Base-by-base conservation (phyloP, 805 yeast genomes). In the Suhomyces sp. region DNA sequence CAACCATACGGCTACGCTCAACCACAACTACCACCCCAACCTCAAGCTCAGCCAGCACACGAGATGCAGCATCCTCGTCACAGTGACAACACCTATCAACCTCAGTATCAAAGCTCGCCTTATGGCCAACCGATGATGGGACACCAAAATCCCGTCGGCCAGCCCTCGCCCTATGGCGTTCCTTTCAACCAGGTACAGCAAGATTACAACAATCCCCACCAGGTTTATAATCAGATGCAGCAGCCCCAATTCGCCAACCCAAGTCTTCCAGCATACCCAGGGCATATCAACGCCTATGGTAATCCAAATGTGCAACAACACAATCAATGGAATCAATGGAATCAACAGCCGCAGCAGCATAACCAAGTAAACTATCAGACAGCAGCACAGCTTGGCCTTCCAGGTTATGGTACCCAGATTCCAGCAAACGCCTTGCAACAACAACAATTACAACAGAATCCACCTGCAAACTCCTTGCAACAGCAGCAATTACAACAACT, bases 401-500 rank as follows among this genome's bases (percentile, higher is more conserved):
- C 22, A 38, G 42, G 23, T 9, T 38, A 17, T 12, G 24, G 24
- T 19, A 19, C 42, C 24, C 42, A 19, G n/a, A 38, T 10, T 19
- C 24, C 24, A 38, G 42, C 47, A 54, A 27, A 57, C 55, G 46
- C 61, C 50, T 15, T 49, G 45, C 48, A 33, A 12, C 31, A 27
- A 8, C 48, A 46, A 31, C n/a, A 17, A 2, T 19, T 7, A 26
- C 48, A 17, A n/a, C 48, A 17, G 19, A 29, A 6, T 6, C 29
- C 48, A 46, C n/a, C 40, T 35, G 33, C 6, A 6, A 22, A n/a
- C n/a, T 17, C 63, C 47, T 48, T 58, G 46, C 66, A 61, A 35
- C 67, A 66, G 24, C 56, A 61, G 5, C 66, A 57, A 19, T 48
- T 56, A n/a, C 66, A 60, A 55, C 66, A 69, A 48, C 56, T 66